Percentiles rank a stretch among this genome's conserved stretches.
Evolutionary conservation across 148 eudicot genomes (phyloP).

Genomic region (Nepenthes gracilis): DNA sequence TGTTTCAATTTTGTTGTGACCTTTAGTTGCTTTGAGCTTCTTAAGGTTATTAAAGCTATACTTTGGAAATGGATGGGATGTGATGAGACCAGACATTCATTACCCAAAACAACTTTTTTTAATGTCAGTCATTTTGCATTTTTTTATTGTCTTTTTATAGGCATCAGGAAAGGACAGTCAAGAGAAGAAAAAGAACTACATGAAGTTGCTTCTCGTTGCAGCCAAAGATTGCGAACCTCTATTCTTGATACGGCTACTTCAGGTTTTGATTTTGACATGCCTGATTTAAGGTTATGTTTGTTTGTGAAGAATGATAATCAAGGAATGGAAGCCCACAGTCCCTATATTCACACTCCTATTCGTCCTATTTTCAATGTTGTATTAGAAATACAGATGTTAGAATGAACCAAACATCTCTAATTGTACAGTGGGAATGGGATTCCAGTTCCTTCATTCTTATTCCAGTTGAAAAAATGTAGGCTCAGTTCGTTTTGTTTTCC

Average conservation of each 20-base stretch:
- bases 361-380: no score
- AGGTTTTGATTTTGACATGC: slow-evolving; percentile 25
- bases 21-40: not conserved
- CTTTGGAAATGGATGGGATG: not conserved
- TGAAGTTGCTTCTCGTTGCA: slow-evolving; percentile 78
- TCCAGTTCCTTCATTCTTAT: no score
- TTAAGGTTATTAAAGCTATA: not conserved
- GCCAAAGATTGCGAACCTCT: slow-evolving; percentile 94
- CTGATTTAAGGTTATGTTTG: no score
- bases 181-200: slow-evolving; percentile 83
- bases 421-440: no score
- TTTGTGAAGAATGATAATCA: no score
- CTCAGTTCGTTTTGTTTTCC: no score
- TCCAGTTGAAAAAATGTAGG: no score
- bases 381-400: no score
- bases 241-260: slow-evolving; percentile 86
- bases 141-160: slow-evolving; percentile 18
- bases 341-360: no score
- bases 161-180: slow-evolving; percentile 88
- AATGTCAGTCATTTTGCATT: not conserved
- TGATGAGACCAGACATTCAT: not conserved
- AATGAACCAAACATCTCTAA: no score
- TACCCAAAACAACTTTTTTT: not conserved
- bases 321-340: no score
- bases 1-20: not conserved